Base-by-base conservation (phyloP, 129 eudicot species). In the Artemisia tridentata region DNA sequence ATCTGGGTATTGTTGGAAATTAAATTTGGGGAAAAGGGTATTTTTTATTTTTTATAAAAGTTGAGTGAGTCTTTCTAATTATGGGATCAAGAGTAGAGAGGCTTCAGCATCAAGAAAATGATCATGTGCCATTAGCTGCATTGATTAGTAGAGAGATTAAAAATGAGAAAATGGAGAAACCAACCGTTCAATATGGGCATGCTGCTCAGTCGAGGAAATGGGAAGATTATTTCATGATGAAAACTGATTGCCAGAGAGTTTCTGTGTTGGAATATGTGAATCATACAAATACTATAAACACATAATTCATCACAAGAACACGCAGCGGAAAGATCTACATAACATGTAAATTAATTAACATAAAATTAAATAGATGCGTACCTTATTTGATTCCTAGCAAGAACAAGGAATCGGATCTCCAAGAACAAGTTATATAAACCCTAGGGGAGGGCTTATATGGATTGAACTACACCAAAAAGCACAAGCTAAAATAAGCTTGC, bases 81-180 rank as follows among this genome's bases (percentile, higher is more conserved):
- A 85, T 91, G 97, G 95, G 95, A 38, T 79, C 97, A 2, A 81
- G 84, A 69, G 97, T 78, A 41, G 95, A 85, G 74, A 82, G 91
- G 72, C 91, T 82, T 80, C 80, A 62, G 47, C 72, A 75, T 84
- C 76, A 65, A 49, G 70, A 77, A 46, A 87, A 82, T 67, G 88
- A 85, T 81, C 85, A 86, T 18, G 85, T 92, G 68, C 95, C 98
- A 17, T 82, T 92, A 68, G 96, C 98, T 74, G 85, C 89, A 75
- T 75, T 92, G 65, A 81, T 92, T 12, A 83, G 87, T 62, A 83
- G 86, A 77, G 98, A 92, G 71, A 72, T 85, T 82, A 86, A 67
- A 84, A 92, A 72, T 66, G 98, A 92, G 77, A 92, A 89, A 80
- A 84, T 88, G 95, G 96, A 92, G 82, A 92, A 86, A 82, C 96